Evolutionary conservation across 345 rosid genomes (phyloP).

Genomic region (Salix caprea): DNA sequence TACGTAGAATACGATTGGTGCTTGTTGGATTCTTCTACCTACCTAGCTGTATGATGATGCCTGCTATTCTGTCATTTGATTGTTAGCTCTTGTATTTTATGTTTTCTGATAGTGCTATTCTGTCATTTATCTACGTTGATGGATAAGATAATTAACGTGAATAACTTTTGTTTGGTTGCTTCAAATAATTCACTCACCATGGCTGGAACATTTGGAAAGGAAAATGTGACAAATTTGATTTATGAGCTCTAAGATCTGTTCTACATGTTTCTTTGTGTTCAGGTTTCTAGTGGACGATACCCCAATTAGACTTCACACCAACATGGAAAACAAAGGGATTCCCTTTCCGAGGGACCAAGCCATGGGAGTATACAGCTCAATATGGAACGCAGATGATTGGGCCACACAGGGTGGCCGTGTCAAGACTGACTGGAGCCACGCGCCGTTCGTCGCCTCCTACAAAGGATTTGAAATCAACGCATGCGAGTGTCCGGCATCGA

Average conservation of each 20-base stretch:
- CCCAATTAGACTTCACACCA: slow-evolving; percentile 69
- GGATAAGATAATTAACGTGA: no score
- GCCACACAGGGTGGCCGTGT: slow-evolving; percentile 96
- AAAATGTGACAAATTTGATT: not conserved
- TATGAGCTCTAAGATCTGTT: not conserved
- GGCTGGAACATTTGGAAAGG: no score
- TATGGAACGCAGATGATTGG: slow-evolving; percentile 99
- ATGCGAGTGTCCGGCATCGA: slow-evolving; percentile 60
- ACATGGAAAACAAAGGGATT: slow-evolving; percentile 81
- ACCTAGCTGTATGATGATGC: no score
- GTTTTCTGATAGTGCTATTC: not conserved
- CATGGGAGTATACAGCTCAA: slow-evolving; percentile 96
- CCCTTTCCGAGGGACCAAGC: slow-evolving; percentile 91
- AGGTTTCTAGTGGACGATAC: slow-evolving; percentile 91
- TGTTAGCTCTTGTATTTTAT: not conserved
- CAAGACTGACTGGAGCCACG: slow-evolving; percentile 95
- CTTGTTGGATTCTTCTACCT: no score
- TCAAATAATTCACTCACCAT: no score
- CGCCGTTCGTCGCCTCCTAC: slow-evolving; percentile 88
- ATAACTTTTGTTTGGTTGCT: no score
- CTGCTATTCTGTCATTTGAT: no score
- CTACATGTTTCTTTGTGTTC: not conserved
- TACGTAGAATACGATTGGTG: not conserved
- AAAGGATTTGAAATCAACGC: slow-evolving; percentile 71
- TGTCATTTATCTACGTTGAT: not conserved